These are phyloP conservation scores for Elsinoe necatrix DNA, from an alignment of 2,329 filamentous ascomycete species.

Conservation along the genomic window DNA sequence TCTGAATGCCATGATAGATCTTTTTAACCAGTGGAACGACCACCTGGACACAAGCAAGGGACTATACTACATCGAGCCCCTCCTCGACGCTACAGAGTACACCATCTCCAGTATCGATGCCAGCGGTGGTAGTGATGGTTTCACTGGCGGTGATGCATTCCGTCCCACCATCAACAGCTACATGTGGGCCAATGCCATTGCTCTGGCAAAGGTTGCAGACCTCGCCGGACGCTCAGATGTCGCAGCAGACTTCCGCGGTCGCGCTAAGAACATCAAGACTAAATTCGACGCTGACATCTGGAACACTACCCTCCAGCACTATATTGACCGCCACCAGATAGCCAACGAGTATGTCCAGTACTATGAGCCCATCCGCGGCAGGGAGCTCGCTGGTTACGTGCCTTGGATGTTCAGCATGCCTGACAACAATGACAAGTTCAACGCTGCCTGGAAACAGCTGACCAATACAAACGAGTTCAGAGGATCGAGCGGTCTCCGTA, in stretches of 20 bases:
- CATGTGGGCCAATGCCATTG: conserved; percentile 37
- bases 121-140: conserved; percentile 34
- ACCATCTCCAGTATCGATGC: conserved; percentile 40
- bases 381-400: conserved; percentile 37
- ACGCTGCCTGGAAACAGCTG: conserved; percentile 33
- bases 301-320: conserved; percentile 38
- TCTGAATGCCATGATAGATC: conserved; percentile 31
- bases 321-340: conserved; percentile 37
- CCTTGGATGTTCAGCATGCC: conserved; percentile 38
- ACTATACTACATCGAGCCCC: conserved; percentile 37
- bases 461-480: conserved; percentile 30
- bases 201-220: conserved; percentile 34
- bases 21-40: conserved; percentile 34
- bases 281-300: conserved; percentile 35
- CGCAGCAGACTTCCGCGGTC: conserved; percentile 19
- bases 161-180: conserved; percentile 40
- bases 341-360: conserved; percentile 34
- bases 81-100: conserved; percentile 40
- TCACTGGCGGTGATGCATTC: conserved; percentile 35
- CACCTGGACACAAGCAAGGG: conserved; percentile 33
- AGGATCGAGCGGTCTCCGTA: conserved; percentile 33
- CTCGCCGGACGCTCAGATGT: conserved; percentile 25
- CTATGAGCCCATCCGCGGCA: conserved; percentile 35
- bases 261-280: conserved; percentile 31
- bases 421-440: conserved; percentile 32